Conservation (phyloP, 2,329 filamentous ascomycete genomes). For the Stagonosporopsis cucurbitacearum region DNA sequence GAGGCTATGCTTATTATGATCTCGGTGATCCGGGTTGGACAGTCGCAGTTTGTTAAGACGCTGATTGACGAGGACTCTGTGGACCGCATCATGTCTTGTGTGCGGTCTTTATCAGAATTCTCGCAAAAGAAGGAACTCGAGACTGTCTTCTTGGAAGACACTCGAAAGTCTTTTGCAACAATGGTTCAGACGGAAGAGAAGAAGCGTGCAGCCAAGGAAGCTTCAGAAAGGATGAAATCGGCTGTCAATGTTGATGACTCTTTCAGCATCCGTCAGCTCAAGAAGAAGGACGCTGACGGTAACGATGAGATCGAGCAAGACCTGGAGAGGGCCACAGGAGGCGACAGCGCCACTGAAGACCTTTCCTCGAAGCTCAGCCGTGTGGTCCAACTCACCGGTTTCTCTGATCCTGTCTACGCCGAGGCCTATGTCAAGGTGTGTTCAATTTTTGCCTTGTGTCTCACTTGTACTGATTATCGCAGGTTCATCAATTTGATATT, state of each 20-base stretch:
- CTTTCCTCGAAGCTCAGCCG: conserved; percentile 92
- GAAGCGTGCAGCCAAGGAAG: conserved; percentile 95
- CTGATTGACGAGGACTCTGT: conserved; percentile 97
- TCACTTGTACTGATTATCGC: conserved; percentile 17
- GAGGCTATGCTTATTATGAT: conserved; percentile 99
- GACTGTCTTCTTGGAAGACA: conserved; percentile 91
- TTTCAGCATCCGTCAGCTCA: conserved; percentile 87
- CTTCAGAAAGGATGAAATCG: conserved; percentile 88
- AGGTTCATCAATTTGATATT: conserved; percentile 94
- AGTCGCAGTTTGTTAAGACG: conserved; percentile 98
- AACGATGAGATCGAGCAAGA: conserved; percentile 87
- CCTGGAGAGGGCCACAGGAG: conserved; percentile 91
- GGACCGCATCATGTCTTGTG: conserved; percentile 98
- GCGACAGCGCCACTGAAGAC: conserved; percentile 83
- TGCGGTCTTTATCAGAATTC: conserved; percentile 90
- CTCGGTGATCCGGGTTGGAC: conserved; percentile 94
- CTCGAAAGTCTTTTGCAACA: conserved; percentile 90
- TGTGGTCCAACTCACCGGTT: conserved; percentile 95
- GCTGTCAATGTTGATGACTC: conserved; percentile 96
- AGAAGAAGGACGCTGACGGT: conserved; percentile 83
- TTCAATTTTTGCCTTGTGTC: not conserved
- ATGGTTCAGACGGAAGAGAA: conserved; percentile 98
- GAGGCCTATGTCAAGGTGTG: conserved; percentile 91
- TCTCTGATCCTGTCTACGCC: conserved; percentile 98
- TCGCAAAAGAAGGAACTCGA: conserved; percentile 88